Conservation (phyloP, 768 basidiomycete species). For the Exidia glandulosa region DNA sequence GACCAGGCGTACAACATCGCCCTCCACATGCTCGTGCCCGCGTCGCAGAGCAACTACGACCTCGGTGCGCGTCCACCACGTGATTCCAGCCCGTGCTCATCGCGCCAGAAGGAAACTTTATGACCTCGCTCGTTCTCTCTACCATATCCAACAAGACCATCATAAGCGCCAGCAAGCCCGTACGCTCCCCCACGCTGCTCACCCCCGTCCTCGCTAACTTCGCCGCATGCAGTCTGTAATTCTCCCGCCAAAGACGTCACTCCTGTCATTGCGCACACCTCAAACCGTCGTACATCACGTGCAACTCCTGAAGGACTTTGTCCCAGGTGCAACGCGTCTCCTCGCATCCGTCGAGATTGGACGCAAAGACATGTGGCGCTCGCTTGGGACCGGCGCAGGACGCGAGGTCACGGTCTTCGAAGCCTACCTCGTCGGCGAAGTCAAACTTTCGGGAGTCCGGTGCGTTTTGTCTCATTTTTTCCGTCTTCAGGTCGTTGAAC, state of each 20-base stretch:
- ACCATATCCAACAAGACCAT: constrained; percentile 56
- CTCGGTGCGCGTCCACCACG: constrained; percentile 28
- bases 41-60: constrained; percentile 51
- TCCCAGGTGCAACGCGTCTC: constrained; percentile 35
- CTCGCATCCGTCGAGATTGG: constrained; percentile 62
- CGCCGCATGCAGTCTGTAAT: constrained; percentile 41
- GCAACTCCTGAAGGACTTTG: constrained; percentile 46
- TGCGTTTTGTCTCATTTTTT: constrained; percentile 14
- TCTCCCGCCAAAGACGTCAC: constrained; percentile 27
- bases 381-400: constrained; percentile 54
- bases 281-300: constrained; percentile 38
- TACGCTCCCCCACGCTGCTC: constrained; percentile 25
- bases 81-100: neutral
- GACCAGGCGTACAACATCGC: constrained; percentile 69
- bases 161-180: constrained; percentile 48
- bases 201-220: neutral
- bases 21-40: constrained; percentile 53
- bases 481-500: neutral
- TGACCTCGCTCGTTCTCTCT: constrained; percentile 53
- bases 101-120: constrained; percentile 54
- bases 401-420: constrained; percentile 60
- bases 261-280: constrained; percentile 26
- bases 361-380: constrained; percentile 62
- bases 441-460: constrained; percentile 63
- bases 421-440: constrained; percentile 49